phyloP scores from a whole-genome alignment of 192 early-diverging fungal genomes.

The Geranomyces variabilis region DNA sequence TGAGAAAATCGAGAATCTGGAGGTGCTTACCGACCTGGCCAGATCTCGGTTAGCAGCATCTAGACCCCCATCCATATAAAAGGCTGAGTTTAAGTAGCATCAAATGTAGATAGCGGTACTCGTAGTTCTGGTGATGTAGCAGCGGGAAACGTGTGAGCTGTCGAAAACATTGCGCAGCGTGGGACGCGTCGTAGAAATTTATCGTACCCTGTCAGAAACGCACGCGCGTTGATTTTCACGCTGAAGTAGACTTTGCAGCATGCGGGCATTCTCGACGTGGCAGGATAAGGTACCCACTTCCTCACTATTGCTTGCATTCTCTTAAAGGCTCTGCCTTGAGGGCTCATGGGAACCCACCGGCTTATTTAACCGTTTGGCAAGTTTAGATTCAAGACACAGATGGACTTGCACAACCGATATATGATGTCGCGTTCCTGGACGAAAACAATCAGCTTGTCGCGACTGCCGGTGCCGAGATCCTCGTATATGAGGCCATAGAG shows the following conservation, averaged over 20 bases:
- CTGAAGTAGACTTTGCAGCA: not conserved
- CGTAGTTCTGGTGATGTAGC: no score
- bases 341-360: not conserved
- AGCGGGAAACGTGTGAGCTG: no score
- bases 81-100: no score
- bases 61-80: no score
- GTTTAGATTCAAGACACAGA: constrained; percentile 48
- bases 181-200: not conserved
- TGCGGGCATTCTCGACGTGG: constrained; percentile 40
- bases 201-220: not conserved
- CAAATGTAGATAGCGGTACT: no score
- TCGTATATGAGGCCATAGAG: constrained; percentile 58
- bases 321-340: not conserved
- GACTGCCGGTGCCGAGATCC: constrained; percentile 52
- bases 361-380: not conserved
- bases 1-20: not conserved
- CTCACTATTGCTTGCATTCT: not conserved
- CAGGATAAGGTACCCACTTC: constrained; percentile 25
- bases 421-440: constrained; percentile 54
- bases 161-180: not conserved
- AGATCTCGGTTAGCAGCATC: not conserved
- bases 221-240: not conserved
- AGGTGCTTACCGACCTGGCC: not conserved
- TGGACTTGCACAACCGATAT: constrained; percentile 51
- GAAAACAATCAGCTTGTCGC: constrained; percentile 55